Percentiles rank a stretch among this genome's conserved stretches.
Conservation (phyloP, 495 filamentous ascomycete species). For the Aspergillus steynii region DNA sequence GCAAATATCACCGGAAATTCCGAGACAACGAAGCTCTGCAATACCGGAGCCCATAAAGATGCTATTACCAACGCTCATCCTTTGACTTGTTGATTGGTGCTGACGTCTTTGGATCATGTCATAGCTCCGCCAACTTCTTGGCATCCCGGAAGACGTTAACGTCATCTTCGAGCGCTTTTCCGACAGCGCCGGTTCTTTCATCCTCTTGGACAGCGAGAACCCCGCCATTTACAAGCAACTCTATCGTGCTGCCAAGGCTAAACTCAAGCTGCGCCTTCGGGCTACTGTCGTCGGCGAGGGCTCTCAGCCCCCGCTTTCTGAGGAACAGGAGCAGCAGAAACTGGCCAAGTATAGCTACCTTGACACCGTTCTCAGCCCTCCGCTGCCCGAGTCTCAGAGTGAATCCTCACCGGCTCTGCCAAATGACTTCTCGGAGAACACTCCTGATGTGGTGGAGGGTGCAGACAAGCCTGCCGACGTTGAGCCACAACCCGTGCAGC, state of each 20-base stretch:
- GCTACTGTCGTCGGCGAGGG: constrained; percentile 50
- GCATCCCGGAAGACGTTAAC: constrained; percentile 64
- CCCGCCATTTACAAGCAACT: constrained; percentile 91
- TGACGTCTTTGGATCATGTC: constrained; percentile 15
- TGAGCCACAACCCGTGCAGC: constrained; percentile 9
- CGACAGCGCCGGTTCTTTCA: constrained; percentile 81
- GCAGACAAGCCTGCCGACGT: constrained; percentile 8
- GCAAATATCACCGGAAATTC: neutral
- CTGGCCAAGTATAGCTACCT: constrained; percentile 41
- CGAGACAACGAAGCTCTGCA: neutral
- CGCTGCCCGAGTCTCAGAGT: constrained; percentile 22
- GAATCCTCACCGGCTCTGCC: constrained; percentile 15
- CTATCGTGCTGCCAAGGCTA: constrained; percentile 94
- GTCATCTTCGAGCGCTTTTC: constrained; percentile 92
- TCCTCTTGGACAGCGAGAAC: constrained; percentile 77
- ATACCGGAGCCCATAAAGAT: neutral
- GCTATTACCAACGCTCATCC: neutral
- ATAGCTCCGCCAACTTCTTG: constrained; percentile 75
- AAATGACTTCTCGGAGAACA: neutral
- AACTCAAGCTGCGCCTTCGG: constrained; percentile 92
- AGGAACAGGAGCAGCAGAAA: constrained; percentile 16
- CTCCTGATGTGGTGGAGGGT: neutral
- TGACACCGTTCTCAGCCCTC: constrained; percentile 44
- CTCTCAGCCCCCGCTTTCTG: constrained; percentile 14
- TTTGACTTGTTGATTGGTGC: neutral